These are phyloP conservation scores for Diaporthe humulicola DNA, from an alignment of 2,329 filamentous ascomycete species.

Conservation along the genomic window DNA sequence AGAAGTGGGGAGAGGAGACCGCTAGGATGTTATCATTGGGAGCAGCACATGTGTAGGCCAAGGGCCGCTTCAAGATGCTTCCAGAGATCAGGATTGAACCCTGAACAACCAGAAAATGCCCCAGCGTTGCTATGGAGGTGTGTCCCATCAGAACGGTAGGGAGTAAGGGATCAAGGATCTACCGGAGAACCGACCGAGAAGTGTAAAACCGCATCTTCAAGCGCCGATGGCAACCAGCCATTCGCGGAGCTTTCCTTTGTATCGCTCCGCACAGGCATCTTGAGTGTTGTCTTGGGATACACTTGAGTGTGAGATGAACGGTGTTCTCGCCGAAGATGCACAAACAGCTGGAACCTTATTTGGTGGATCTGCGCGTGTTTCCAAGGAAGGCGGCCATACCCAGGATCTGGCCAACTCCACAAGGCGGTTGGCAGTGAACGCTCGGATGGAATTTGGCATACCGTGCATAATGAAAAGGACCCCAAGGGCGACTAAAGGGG, in stretches of 20 bases:
- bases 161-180: background rate
- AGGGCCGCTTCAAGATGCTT: background rate
- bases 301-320: background rate
- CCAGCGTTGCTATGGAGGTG: background rate
- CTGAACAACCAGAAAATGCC: background rate
- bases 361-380: constrained; percentile 12
- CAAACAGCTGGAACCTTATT: constrained; percentile 11
- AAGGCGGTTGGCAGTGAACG: constrained; percentile 5
- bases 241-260: background rate
- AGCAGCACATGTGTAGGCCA: background rate
- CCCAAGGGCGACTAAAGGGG: background rate
- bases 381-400: background rate
- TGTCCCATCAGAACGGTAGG: constrained; percentile 24
- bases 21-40: constrained; percentile 15
- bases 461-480: background rate
- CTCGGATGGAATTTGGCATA: background rate
- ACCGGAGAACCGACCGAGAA: constrained; percentile 16
- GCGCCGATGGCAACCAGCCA: background rate
- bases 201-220: background rate
- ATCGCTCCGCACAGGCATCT: background rate
- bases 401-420: background rate
- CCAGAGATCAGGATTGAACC: constrained; percentile 14
- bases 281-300: background rate
- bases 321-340: constrained; percentile 24
- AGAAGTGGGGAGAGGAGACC: constrained; percentile 6